Percentiles rank a stretch among this genome's conserved stretches.
Conservation (phyloP, 345 rosid genomes). For the Diplotaxis tenuifolia region DNA sequence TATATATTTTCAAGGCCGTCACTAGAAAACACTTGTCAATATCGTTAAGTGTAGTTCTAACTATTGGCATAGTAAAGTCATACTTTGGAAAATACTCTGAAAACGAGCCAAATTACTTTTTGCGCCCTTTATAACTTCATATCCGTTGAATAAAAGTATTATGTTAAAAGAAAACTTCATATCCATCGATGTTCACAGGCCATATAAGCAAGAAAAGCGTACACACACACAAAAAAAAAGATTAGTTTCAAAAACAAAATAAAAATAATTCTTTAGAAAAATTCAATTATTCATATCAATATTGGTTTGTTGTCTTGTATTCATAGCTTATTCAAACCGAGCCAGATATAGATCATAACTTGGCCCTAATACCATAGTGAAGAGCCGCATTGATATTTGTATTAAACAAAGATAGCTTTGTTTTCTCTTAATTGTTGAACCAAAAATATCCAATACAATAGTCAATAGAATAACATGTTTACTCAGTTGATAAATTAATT, state of each 20-base stretch:
- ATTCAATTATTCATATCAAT: not conserved
- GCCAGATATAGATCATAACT: not conserved
- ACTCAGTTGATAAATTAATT: slow-evolving; percentile 9
- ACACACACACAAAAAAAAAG: not conserved
- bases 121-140: too few species aligned
- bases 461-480: slow-evolving; percentile 15
- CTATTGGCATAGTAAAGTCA: too few species aligned
- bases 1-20: too few species aligned
- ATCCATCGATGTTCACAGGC: not conserved
- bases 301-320: slow-evolving; percentile 6
- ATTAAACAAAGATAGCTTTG: not conserved
- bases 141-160: too few species aligned
- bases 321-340: slow-evolving; percentile 9
- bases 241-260: not conserved
- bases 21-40: too few species aligned
- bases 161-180: too few species aligned
- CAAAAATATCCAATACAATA: slow-evolving; percentile 4
- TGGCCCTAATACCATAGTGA: slow-evolving; percentile 28
- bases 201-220: not conserved
- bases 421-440: slow-evolving; percentile 6
- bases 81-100: not conserved
- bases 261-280: not conserved
- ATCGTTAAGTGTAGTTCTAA: too few species aligned
- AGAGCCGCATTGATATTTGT: slow-evolving; percentile 23
- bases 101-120: not conserved